phyloP scores from a whole-genome alignment of 257 asterid genomes.

The Nicotiana undulata region DNA sequence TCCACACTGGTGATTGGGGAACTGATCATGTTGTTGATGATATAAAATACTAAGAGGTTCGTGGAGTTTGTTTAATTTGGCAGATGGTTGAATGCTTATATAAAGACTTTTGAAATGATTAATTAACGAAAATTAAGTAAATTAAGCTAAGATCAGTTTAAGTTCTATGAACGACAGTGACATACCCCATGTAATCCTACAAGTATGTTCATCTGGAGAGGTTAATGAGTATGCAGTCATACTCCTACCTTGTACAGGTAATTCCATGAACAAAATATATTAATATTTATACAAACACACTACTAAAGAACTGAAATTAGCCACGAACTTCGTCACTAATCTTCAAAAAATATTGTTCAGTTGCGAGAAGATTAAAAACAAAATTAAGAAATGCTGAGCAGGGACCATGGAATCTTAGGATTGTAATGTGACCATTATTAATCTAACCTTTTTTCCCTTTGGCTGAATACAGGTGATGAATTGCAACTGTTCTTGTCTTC shows the following conservation, averaged over 20 bases:
- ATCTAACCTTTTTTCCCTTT: background rate
- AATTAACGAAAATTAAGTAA: background rate
- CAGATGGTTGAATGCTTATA: background rate
- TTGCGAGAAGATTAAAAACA: background rate
- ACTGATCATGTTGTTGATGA: constrained; percentile 13
- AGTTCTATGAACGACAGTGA: too few relatives aligned
- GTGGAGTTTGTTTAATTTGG: background rate
- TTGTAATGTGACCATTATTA: background rate
- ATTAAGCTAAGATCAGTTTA: too few relatives aligned
- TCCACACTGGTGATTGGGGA: constrained; percentile 37
- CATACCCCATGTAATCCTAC: too few relatives aligned
- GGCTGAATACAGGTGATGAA: background rate
- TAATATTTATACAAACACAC: too few relatives aligned
- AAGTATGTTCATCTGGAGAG: too few relatives aligned
- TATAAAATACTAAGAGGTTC: background rate
- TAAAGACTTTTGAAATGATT: background rate
- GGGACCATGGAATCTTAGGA: background rate
- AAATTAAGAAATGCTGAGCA: background rate
- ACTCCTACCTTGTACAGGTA: too few relatives aligned
- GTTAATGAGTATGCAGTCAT: too few relatives aligned
- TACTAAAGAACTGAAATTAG: background rate
- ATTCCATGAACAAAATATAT: too few relatives aligned
- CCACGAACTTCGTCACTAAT: too few relatives aligned
- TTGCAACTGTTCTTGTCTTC: background rate
- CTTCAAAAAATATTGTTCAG: too few relatives aligned